Percentiles rank a stretch among this genome's conserved stretches.
Conservation (phyloP, 2,329 filamentous ascomycete genomes). For the Neophaeococcomyces mojaviensis region DNA sequence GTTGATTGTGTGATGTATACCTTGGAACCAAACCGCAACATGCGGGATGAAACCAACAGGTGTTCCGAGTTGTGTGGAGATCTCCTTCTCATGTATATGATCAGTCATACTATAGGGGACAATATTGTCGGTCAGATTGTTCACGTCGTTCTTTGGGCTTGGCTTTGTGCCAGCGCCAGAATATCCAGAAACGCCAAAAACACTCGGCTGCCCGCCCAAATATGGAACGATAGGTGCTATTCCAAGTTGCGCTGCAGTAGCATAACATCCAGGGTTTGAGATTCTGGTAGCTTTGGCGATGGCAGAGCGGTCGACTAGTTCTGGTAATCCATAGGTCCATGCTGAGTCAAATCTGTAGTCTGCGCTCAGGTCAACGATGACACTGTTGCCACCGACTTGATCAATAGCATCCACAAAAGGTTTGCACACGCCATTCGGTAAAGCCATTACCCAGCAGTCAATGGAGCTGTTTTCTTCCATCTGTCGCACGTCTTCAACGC, state of each 20-base stretch:
- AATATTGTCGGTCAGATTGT: constrained; percentile 75
- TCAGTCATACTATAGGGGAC: constrained; percentile 87
- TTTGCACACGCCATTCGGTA: constrained; percentile 91
- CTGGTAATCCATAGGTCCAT: constrained; percentile 88
- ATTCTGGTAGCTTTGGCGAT: constrained; percentile 77
- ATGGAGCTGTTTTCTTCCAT: constrained; percentile 80
- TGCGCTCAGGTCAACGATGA: constrained; percentile 91
- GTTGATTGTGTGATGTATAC: constrained; percentile 85
- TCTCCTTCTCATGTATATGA: constrained; percentile 92
- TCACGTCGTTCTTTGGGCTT: constrained; percentile 84
- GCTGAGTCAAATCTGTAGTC: constrained; percentile 82
- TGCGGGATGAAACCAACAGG: constrained; percentile 83
- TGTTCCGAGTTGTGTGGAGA: constrained; percentile 66
- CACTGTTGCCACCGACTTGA: constrained; percentile 59
- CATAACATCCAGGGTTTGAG: constrained; percentile 89
- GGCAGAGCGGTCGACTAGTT: constrained; percentile 67
- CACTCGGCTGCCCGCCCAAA: constrained; percentile 68
- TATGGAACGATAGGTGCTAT: constrained; percentile 74
- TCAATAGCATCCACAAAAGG: constrained; percentile 87
- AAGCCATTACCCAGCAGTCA: constrained; percentile 95
- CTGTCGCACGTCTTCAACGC: constrained; percentile 73
- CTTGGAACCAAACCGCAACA: constrained; percentile 94
- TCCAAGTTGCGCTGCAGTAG: constrained; percentile 83
- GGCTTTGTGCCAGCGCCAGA: constrained; percentile 93
- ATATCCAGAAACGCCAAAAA: constrained; percentile 91